These are phyloP conservation scores for Phytophthora hybrid DNA, from an alignment of 352 stramenopile genomes.

Conservation along the genomic window DNA sequence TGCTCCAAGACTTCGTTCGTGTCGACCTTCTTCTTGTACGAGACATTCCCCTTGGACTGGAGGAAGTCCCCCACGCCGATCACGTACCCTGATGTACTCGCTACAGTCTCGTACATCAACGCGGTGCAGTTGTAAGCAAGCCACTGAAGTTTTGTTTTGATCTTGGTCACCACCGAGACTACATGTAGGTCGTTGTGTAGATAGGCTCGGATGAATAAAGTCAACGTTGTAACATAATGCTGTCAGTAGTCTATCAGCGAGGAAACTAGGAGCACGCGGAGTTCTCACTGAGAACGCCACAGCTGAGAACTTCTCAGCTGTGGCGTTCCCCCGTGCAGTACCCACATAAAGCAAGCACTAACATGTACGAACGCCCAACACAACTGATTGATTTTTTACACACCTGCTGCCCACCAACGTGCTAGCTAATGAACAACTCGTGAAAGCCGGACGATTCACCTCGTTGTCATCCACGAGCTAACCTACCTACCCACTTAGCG, in stretches of 20 bases:
- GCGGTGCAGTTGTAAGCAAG: background rate
- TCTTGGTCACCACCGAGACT: no score
- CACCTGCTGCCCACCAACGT: slow-evolving; percentile 14
- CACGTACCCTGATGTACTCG: background rate
- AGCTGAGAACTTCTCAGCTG: no score
- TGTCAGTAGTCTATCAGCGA: no score
- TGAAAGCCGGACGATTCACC: slow-evolving; percentile 10
- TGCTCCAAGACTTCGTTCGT: background rate
- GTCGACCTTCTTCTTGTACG: background rate
- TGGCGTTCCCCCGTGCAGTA: no score
- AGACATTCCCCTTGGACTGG: background rate
- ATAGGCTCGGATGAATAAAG: no score
- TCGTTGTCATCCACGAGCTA: slow-evolving; percentile 6
- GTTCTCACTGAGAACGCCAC: no score
- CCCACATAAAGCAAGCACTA: no score
- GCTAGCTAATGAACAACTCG: slow-evolving; percentile 29
- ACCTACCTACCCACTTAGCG: slow-evolving; percentile 4
- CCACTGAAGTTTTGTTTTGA: no score
- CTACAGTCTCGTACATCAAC: background rate
- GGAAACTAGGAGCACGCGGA: no score
- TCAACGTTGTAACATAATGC: no score
- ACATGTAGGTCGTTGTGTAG: no score
- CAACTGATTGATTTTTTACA: slow-evolving; percentile 34
- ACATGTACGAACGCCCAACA: background rate
- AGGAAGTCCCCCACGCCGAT: background rate